Base-by-base conservation (phyloP, 108 stramenopile species). In the Schizochytrium sp. region DNA sequence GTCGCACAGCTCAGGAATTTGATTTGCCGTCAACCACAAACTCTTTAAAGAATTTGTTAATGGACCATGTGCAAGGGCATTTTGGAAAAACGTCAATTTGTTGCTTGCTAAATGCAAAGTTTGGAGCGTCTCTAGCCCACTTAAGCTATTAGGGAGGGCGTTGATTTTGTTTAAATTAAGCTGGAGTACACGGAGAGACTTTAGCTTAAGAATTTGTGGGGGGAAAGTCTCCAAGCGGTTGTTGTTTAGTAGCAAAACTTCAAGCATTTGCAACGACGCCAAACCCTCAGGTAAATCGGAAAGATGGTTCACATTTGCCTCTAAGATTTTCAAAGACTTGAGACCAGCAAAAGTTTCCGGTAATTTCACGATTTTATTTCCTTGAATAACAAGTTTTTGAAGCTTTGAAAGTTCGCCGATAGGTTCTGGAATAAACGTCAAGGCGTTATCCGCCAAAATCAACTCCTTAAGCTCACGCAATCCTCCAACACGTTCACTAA, bases 1-100 rank as follows among this genome's bases (percentile, higher is more conserved):
- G 47, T 83, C 76, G 76, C 76, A 83, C 5, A 83, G 76, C 4
- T 83, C 76, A 5, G 53, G 47, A 55, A 83, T 83, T 40, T 83
- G 15, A 55, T 83, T 83, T 17, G 76, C 76, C 10, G 47, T 55
- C 50, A 83, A 53, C 76, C 76, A 83, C 12, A 83, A 28, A 28
- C 76, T 83, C 45, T 46, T 7, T 2, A 83, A 53, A 2, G 76
- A 19, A 55, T 17, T n/a, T 10, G 76, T 55, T 0, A 83, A 40
- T 53, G 76, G 50, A 42, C 76, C 76, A 5, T 56, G 8, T 5
- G 50, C 47, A 5, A 83, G 76, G 50, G 47, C 76, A 49, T 49
- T 49, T 10, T 49, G 76, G 40, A 83, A 83, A 13, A n/a, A 10
- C 5, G 10, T 42, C 4, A 83, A 38, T 5, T n/a, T 2, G 28